Evolutionary conservation across 768 basidiomycete genomes (phyloP).

Genomic region (Hygrocybe punicea): DNA sequence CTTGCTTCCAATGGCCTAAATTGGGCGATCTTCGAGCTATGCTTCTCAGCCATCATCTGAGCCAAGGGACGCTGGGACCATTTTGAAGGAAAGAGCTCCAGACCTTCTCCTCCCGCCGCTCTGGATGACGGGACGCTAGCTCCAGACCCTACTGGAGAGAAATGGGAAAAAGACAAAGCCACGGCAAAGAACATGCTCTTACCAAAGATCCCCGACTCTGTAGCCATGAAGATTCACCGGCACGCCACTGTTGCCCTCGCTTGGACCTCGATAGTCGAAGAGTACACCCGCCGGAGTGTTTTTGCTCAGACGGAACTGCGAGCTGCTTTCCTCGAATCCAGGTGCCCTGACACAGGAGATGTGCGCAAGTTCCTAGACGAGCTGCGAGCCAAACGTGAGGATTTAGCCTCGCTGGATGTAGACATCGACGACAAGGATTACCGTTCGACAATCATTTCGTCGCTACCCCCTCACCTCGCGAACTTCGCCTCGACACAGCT

Average conservation of each 20-base stretch:
- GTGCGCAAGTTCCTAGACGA: slow-evolving; percentile 26
- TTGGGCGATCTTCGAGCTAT: slow-evolving; percentile 30
- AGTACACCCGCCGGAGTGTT: slow-evolving; percentile 33
- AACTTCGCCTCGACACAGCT: slow-evolving; percentile 27
- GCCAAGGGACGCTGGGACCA: slow-evolving; percentile 30
- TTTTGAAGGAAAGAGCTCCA: slow-evolving; percentile 20
- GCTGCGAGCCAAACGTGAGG: slow-evolving; percentile 21
- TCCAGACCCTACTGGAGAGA: too few species aligned
- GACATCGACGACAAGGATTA: slow-evolving; percentile 31
- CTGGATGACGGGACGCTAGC: too few species aligned
- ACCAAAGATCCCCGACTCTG: slow-evolving; percentile 33
- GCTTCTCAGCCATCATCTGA: slow-evolving; percentile 27
- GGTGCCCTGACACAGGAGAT: slow-evolving; percentile 28
- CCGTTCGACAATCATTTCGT: slow-evolving; percentile 29
- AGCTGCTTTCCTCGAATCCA: slow-evolving; percentile 26
- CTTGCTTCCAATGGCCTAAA: slow-evolving; percentile 32
- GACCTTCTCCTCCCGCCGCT: too few species aligned
- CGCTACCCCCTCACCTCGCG: slow-evolving; percentile 25
- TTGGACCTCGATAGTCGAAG: slow-evolving; percentile 31
- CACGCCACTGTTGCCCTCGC: slow-evolving; percentile 26
- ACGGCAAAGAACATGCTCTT: slow-evolving; percentile 26
- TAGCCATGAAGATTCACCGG: slow-evolving; percentile 22
- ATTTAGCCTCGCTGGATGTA: slow-evolving; percentile 29
- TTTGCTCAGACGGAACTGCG: slow-evolving; percentile 30
- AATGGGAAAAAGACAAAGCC: too few species aligned